phyloP scores from a whole-genome alignment of 2,329 filamentous ascomycete species.

The Phoma sp. region DNA sequence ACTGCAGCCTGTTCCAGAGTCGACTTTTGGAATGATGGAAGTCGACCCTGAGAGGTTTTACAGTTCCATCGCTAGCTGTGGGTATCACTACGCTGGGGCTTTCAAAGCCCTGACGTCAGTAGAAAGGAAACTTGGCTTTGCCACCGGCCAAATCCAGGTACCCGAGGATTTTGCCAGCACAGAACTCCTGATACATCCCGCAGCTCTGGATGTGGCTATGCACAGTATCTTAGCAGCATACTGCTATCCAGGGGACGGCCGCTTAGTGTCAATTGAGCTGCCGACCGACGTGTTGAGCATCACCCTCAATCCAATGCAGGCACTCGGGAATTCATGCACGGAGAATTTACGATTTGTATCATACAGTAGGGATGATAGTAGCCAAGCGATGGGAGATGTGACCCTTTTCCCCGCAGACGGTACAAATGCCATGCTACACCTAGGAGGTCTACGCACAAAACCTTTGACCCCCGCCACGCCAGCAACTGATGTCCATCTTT shows the following conservation, averaged over 20 bases:
- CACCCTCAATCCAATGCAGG: background rate
- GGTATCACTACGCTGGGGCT: slow-evolving; percentile 3
- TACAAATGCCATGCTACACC: background rate
- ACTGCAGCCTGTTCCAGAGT: background rate
- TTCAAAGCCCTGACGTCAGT: slow-evolving; percentile 10
- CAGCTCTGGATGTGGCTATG: slow-evolving; percentile 39
- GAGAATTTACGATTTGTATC: background rate
- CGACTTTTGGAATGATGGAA: background rate
- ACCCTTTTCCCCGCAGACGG: background rate
- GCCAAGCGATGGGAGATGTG: background rate
- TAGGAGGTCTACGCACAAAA: slow-evolving; percentile 13
- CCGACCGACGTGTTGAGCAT: slow-evolving; percentile 14
- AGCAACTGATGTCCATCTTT: slow-evolving; percentile 9
- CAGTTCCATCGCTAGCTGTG: background rate
- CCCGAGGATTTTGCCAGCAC: background rate
- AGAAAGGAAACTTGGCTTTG: background rate
- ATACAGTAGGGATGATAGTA: background rate
- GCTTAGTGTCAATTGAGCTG: slow-evolving; percentile 16
- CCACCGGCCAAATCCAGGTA: background rate
- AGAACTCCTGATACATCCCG: slow-evolving; percentile 32
- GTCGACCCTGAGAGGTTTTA: slow-evolving; percentile 2
- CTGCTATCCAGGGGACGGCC: slow-evolving; percentile 38
- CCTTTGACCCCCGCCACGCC: slow-evolving; percentile 4
- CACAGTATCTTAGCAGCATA: slow-evolving; percentile 42
- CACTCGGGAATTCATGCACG: slow-evolving; percentile 9